A percentile compares a stretch with the other conserved stretches of the same genome.
Evolutionary conservation across 352 stramenopile genomes (phyloP).

Genomic region (Achlya hypogyna): DNA sequence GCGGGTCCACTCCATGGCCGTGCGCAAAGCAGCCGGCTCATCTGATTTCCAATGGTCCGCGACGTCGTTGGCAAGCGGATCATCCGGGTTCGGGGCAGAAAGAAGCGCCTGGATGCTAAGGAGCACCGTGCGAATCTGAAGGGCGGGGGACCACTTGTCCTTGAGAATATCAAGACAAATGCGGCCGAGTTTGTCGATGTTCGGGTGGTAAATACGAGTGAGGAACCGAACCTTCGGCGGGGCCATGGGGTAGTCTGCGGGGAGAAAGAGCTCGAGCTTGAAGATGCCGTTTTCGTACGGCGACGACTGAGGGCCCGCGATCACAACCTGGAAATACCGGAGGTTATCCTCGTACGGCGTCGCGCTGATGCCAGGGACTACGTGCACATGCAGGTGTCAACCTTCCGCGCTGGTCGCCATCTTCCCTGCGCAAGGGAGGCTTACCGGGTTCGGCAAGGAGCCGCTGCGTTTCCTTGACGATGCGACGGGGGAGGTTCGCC

Average conservation of each 20-base stretch:
- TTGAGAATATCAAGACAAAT: conserved; percentile 99
- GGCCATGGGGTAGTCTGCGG: conserved; percentile 96
- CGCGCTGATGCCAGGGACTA: conserved; percentile 93
- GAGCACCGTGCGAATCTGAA: conserved; percentile 97
- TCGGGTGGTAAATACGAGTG: conserved; percentile 98
- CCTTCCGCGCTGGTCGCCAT: neutral
- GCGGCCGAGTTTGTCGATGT: conserved; percentile 96
- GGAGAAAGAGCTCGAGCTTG: conserved; percentile 96
- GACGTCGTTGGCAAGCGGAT: conserved; percentile 95
- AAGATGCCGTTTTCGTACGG: conserved; percentile 93
- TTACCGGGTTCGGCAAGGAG: conserved; percentile 89
- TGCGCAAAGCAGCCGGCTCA: conserved; percentile 84
- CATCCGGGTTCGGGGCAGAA: conserved; percentile 94
- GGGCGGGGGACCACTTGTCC: conserved; percentile 98
- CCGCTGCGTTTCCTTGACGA: conserved; percentile 91
- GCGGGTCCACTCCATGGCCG: conserved; percentile 51
- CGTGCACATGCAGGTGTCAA: conserved; percentile 4
- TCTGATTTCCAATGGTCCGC: conserved; percentile 97
- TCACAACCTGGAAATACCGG: conserved; percentile 96
- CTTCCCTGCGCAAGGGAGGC: neutral
- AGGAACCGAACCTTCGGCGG: conserved; percentile 96
- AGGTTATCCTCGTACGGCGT: conserved; percentile 97
- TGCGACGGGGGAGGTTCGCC: conserved; percentile 40
- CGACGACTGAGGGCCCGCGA: conserved; percentile 93
- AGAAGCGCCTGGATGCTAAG: conserved; percentile 96